These are phyloP conservation scores for Scutellaria minor DNA, from an alignment of 257 asterid genomes.

Conservation along the genomic window DNA sequence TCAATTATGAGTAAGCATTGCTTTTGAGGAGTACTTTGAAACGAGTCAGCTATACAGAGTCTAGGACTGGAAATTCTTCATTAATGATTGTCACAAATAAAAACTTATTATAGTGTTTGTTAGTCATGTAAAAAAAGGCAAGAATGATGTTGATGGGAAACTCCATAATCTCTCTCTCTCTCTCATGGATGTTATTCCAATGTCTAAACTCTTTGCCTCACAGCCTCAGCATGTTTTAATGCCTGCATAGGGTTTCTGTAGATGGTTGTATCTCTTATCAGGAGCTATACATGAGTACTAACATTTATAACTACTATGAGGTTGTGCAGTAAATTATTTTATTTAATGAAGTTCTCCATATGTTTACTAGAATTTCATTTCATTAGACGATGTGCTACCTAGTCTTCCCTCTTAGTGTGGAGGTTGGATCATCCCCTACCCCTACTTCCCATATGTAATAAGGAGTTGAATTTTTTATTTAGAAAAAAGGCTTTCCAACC, in stretches of 20 bases:
- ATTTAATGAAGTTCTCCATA: background rate
- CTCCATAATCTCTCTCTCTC: background rate
- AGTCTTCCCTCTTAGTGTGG: too few species aligned
- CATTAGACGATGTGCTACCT: too few species aligned
- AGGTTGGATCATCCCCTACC: too few species aligned
- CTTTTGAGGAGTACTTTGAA: background rate
- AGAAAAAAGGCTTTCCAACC: background rate
- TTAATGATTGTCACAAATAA: too few species aligned
- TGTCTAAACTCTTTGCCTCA: background rate
- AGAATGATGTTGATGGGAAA: too few species aligned
- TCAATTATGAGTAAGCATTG: background rate
- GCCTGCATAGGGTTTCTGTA: background rate
- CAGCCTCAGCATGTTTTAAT: background rate
- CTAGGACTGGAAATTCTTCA: background rate
- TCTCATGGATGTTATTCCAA: constrained; percentile 8
- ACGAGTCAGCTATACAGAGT: background rate
- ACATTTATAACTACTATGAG: background rate
- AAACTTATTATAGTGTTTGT: too few species aligned
- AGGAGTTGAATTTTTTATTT: too few species aligned
- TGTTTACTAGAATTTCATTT: background rate
- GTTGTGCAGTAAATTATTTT: background rate
- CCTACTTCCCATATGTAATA: too few species aligned
- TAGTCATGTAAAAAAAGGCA: too few species aligned
- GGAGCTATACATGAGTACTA: background rate
- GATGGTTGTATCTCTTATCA: background rate